Base-by-base conservation (phyloP, 2,329 filamentous ascomycete species). In the Aurifilum marmelostoma region DNA sequence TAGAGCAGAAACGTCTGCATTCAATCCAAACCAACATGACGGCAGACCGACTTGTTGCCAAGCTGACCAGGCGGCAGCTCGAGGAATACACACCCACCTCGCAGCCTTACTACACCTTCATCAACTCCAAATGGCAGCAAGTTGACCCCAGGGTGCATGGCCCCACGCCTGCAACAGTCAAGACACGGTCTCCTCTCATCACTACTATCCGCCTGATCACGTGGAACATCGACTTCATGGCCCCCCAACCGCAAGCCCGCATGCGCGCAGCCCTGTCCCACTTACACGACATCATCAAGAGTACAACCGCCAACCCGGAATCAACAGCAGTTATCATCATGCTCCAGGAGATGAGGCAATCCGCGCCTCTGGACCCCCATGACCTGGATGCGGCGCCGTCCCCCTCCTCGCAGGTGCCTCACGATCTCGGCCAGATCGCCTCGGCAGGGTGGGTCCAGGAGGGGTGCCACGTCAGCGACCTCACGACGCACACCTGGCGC, bases 401-500 rank as follows among this genome's bases (percentile, higher is more conserved):
- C 54, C 61, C 60, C 52, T 34, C 34, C 8, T 8, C 34, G 24
- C 37, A 85, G 78, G 71, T 80, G 14, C 66, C 72, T 0, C 76
- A 78, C 1, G 84, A 87, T 71, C 78, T 88, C 5, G 59, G 71
- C 1, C 76, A 81, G 6, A 80, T 88, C 63, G 76, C 79, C 24
- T 71, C 75, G 1, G 74, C 80, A 34, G 66, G 73, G 1, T 88
- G 85, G 85, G 75, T 88, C 5, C 79, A 78, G 29, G 69, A 78
- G 0, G 73, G 73, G 6, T 88, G 87, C 76, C 72, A 77, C 73
- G 72, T 86, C 18, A 85, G 84, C 0, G 85, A 88, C 59, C 41
- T 82, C 8, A 77, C 79, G 37, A 69, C 63, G 2, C 67, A 72
- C 1, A 75, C 79, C 65, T 87, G 85, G 85, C 75, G 78, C 14